Percentiles rank a stretch among this genome's conserved stretches.
Evolutionary conservation across 805 yeast genomes (phyloP).

Genomic region (Lipomyces mesembrius): DNA sequence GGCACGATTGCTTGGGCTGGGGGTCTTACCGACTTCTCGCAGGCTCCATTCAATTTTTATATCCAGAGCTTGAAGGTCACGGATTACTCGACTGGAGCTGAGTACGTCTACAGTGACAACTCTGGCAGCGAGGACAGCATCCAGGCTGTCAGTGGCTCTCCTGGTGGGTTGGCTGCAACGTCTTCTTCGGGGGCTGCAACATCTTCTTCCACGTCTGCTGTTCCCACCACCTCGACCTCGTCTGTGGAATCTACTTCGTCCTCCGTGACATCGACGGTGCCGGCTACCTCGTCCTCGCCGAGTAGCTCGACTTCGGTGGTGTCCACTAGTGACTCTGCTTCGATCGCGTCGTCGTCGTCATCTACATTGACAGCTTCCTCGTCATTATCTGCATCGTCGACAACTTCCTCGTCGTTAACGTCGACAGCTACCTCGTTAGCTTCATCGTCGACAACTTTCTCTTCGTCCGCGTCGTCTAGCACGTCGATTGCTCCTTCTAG

Average conservation of each 20-base stretch:
- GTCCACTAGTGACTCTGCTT: constrained; percentile 5
- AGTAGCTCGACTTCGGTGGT: constrained; percentile 3
- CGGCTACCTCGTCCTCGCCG: constrained; percentile 27
- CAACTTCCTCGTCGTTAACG: neutral
- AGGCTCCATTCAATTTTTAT: constrained; percentile 66
- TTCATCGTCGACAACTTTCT: neutral
- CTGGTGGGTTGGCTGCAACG: constrained; percentile 54
- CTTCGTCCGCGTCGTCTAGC: constrained; percentile 2
- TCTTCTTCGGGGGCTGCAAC: constrained; percentile 32
- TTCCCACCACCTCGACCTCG: constrained; percentile 26
- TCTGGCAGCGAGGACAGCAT: constrained; percentile 51
- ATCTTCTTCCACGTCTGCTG: constrained; percentile 4
- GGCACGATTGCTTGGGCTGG: constrained; percentile 82
- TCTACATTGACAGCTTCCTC: constrained; percentile 13
- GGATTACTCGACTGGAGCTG: constrained; percentile 56
- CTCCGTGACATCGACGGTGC: constrained; percentile 11
- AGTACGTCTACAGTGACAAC: constrained; percentile 50
- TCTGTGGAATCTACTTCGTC: constrained; percentile 34
- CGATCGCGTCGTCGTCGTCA: constrained; percentile 30
- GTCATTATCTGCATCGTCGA: constrained; percentile 2
- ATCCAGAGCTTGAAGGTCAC: constrained; percentile 64
- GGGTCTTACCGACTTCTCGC: constrained; percentile 65
- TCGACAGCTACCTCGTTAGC: constrained; percentile 7
- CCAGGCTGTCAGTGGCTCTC: constrained; percentile 50
- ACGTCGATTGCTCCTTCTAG: neutral